Evolutionary conservation across 1,284 basidiomycete genomes (phyloP).

Genomic region (Cystobasidium sp.): DNA sequence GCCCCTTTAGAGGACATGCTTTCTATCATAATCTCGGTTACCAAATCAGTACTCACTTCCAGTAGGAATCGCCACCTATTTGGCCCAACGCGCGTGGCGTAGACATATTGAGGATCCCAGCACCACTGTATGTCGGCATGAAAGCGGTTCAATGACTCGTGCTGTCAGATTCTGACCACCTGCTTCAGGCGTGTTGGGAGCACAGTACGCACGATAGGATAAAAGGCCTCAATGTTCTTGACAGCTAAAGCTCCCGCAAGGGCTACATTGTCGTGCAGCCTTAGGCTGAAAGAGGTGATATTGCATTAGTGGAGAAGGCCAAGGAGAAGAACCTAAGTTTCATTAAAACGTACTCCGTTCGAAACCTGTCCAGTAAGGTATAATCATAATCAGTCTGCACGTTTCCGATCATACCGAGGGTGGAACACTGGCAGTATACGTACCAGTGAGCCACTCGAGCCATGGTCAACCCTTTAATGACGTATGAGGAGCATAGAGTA

Average conservation of each 20-base stretch:
- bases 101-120: slow-evolving; percentile 55
- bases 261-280: slow-evolving; percentile 62
- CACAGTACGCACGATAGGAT: slow-evolving; percentile 52
- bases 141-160: neutral
- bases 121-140: slow-evolving; percentile 51
- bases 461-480: neutral
- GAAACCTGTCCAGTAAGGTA: slow-evolving; percentile 13
- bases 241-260: slow-evolving; percentile 59
- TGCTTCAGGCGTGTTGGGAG: neutral
- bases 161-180: no score
- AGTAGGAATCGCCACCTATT: slow-evolving; percentile 63
- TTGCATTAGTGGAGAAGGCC: neutral
- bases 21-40: neutral
- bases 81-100: slow-evolving; percentile 56
- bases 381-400: neutral
- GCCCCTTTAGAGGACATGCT: neutral
- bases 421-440: neutral
- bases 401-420: neutral
- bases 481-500: no score
- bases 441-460: slow-evolving; percentile 16
- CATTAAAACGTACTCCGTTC: slow-evolving; percentile 11
- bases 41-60: slow-evolving; percentile 48
- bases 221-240: slow-evolving; percentile 57
- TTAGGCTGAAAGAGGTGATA: slow-evolving; percentile 63
- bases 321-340: neutral